A percentile compares a stretch with the other conserved stretches of the same genome.
Evolutionary conservation across 2,329 filamentous ascomycete species (phyloP).

Genomic region (Diaporthe sp.): DNA sequence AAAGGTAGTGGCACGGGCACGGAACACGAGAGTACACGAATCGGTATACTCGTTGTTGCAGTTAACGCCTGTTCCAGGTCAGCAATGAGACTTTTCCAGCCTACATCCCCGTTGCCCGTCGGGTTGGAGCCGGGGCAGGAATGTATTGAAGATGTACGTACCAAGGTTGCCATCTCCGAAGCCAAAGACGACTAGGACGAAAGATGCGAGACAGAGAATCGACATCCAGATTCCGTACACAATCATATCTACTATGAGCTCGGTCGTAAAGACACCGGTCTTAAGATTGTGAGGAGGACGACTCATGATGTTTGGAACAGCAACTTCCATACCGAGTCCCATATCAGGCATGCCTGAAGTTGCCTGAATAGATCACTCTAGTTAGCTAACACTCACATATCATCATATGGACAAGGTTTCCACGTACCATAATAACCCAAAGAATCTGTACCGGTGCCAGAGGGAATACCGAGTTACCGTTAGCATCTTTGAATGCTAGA

Average conservation of each 20-base stretch:
- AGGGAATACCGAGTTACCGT: background rate
- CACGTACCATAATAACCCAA: background rate
- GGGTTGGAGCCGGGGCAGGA: no score
- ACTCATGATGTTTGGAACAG: background rate
- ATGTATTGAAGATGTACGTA: background rate
- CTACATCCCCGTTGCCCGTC: no score
- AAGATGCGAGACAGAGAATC: background rate
- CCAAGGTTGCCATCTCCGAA: background rate
- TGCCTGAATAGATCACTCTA: background rate
- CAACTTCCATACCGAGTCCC: background rate
- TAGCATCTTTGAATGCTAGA: background rate
- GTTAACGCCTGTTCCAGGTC: background rate
- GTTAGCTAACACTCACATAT: background rate
- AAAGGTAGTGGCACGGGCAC: background rate
- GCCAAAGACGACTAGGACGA: background rate
- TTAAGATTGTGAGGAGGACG: background rate
- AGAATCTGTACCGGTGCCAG: background rate
- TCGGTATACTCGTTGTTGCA: background rate
- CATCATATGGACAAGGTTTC: background rate
- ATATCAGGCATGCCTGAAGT: background rate
- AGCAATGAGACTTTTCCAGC: background rate
- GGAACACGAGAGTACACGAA: background rate
- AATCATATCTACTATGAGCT: background rate
- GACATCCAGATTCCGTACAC: background rate
- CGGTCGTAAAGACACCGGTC: background rate